Evolutionary conservation across 768 basidiomycete species (phyloP).

Genomic region (Calocybe cyanea): DNA sequence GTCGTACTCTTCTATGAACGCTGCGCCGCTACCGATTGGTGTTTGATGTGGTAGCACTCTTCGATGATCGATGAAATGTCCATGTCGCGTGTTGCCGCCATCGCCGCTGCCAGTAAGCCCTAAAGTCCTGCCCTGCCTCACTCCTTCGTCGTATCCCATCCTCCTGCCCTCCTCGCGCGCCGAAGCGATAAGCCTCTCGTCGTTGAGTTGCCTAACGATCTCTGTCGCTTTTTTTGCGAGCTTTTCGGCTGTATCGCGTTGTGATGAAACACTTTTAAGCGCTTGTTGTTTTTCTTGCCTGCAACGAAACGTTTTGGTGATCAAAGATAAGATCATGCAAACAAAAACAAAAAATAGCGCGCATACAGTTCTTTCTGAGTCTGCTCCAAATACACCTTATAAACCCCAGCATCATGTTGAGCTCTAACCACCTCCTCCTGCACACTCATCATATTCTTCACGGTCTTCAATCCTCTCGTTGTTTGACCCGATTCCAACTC

Average conservation of each 20-base stretch:
- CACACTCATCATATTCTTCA: slow-evolving; percentile 22
- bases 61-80: slow-evolving; percentile 8
- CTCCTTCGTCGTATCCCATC: slow-evolving; percentile 42
- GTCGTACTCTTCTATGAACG: slow-evolving; percentile 14
- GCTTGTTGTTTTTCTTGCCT: slow-evolving; percentile 24
- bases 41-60: slow-evolving; percentile 9
- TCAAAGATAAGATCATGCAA: too few relatives aligned
- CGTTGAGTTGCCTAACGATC: slow-evolving; percentile 51
- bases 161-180: slow-evolving; percentile 56
- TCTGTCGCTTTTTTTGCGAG: slow-evolving; percentile 38
- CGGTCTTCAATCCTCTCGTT: slow-evolving; percentile 20
- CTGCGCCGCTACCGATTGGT: slow-evolving; percentile 11
- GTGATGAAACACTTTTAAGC: slow-evolving; percentile 24
- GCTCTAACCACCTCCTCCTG: slow-evolving; percentile 24
- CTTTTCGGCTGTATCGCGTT: slow-evolving; percentile 29
- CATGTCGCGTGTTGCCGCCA: neutral
- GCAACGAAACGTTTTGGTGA: neutral
- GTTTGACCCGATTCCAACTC: slow-evolving; percentile 20
- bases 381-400: slow-evolving; percentile 23
- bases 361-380: slow-evolving; percentile 26
- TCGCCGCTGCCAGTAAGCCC: neutral
- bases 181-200: slow-evolving; percentile 43
- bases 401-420: slow-evolving; percentile 23
- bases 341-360: neutral
- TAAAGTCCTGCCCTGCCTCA: slow-evolving; percentile 40